Percentiles rank a stretch among this genome's conserved stretches.
These are phyloP conservation scores for Dothistroma septosporum DNA, from an alignment of 2,329 filamentous ascomycete genomes.

Conservation along the genomic window DNA sequence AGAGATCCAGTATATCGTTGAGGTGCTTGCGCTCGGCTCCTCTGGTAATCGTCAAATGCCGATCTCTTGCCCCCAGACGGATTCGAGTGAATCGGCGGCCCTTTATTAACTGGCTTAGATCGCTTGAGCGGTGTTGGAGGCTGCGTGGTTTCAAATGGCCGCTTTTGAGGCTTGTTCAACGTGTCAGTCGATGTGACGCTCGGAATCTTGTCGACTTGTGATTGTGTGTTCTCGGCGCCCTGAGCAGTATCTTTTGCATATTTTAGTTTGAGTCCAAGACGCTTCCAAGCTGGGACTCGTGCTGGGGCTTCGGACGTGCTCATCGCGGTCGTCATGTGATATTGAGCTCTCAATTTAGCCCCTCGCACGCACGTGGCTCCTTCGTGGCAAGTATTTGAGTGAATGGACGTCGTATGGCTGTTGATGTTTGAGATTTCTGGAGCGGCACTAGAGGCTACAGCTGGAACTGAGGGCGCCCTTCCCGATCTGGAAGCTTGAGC, in stretches of 20 bases:
- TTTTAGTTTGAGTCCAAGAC: conserved; percentile 58
- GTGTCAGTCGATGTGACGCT: background rate
- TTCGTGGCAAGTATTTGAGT: background rate
- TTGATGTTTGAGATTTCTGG: background rate
- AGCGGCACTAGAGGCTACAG: no score
- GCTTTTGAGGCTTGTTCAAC: conserved; percentile 8
- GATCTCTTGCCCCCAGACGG: background rate
- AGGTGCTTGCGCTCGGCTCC: background rate
- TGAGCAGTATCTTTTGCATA: conserved; percentile 40
- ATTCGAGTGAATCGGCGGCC: background rate
- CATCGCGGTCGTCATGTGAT: conserved; percentile 4
- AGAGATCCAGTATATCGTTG: conserved; percentile 2
- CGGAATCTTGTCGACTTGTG: background rate
- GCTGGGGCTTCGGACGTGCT: conserved; percentile 16
- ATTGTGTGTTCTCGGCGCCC: conserved; percentile 7
- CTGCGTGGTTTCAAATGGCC: conserved; percentile 2
- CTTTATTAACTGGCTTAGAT: background rate
- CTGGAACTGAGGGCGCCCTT: background rate
- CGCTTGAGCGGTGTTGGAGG: conserved; percentile 14
- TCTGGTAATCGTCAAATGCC: conserved; percentile 2
- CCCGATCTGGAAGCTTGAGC: background rate
- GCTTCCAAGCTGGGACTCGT: conserved; percentile 56
- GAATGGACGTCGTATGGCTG: background rate
- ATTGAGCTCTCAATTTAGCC: background rate
- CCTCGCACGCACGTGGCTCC: background rate